Percentiles rank a stretch among this genome's conserved stretches.
Evolutionary conservation across 176 grass and related monocot genomes (phyloP).

Genomic region (Oryza nivara): DNA sequence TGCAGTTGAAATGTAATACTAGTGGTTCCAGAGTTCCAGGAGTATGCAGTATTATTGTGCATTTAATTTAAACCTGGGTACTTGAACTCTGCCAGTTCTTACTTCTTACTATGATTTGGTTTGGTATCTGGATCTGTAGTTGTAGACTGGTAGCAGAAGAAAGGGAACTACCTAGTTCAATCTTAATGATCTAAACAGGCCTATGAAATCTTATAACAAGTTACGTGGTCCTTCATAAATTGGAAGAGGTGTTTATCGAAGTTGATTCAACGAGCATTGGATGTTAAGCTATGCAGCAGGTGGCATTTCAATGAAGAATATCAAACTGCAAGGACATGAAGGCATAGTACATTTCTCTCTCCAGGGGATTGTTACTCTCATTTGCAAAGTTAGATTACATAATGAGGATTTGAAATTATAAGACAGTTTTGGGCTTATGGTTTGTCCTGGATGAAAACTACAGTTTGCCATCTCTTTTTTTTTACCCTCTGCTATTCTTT

Average conservation of each 20-base stretch:
- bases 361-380: not conserved
- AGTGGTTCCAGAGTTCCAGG: not conserved
- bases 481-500: not conserved
- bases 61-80: slow-evolving; percentile 1
- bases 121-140: not conserved
- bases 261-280: not conserved
- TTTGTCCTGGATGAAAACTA: slow-evolving; percentile 33
- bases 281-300: not conserved
- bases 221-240: not conserved
- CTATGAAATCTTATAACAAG: not conserved
- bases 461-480: not conserved
- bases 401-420: slow-evolving; percentile 1
- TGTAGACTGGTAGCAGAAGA: not conserved
- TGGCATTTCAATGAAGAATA: slow-evolving; percentile 19
- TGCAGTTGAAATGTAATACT: not conserved
- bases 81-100: not conserved
- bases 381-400: not conserved
- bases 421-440: not conserved
- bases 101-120: not conserved
- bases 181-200: not conserved
- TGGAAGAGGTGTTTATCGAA: not conserved
- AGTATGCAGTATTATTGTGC: not conserved
- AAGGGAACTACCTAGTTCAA: not conserved
- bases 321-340: slow-evolving; percentile 3
- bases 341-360: not conserved